phyloP scores from a whole-genome alignment of 1,284 basidiomycete species.

The Microbotryum violaceum region DNA sequence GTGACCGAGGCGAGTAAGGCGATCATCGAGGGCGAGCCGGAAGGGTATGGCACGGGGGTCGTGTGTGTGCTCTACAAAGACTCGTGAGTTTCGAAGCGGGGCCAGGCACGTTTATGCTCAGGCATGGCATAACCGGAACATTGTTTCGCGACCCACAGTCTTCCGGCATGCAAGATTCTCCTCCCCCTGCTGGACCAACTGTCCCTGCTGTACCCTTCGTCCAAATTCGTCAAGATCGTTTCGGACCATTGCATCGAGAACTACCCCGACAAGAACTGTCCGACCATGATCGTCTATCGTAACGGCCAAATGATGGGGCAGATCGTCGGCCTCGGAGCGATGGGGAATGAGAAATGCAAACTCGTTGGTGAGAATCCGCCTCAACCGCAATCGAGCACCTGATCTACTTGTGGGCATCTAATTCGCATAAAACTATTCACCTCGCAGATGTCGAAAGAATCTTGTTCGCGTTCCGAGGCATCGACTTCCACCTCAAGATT shows the following conservation, averaged over 20 bases:
- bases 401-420: too few relatives aligned
- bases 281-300: conserved; percentile 86
- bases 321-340: conserved; percentile 60
- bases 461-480: conserved; percentile 32
- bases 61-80: conserved; percentile 86
- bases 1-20: conserved; percentile 84
- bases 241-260: conserved; percentile 94
- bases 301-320: conserved; percentile 83
- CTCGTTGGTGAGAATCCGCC: conserved; percentile 59
- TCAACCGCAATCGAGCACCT: too few relatives aligned
- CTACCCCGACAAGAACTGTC: conserved; percentile 83
- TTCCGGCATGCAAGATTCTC: conserved; percentile 69
- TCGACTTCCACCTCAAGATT: conserved; percentile 34
- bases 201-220: conserved; percentile 73
- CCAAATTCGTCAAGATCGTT: conserved; percentile 93
- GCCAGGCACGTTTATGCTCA: neutral
- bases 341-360: conserved; percentile 60
- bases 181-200: conserved; percentile 63
- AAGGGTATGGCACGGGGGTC: conserved; percentile 67
- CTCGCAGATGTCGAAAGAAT: conserved; percentile 32
- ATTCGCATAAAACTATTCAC: too few relatives aligned
- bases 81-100: conserved; percentile 49
- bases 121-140: too few relatives aligned
- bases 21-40: conserved; percentile 57
- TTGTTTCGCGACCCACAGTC: conserved; percentile 45